These are phyloP conservation scores for Metschnikowia drakensbergensis DNA, from an alignment of 805 yeast genomes.

Conservation along the genomic window DNA sequence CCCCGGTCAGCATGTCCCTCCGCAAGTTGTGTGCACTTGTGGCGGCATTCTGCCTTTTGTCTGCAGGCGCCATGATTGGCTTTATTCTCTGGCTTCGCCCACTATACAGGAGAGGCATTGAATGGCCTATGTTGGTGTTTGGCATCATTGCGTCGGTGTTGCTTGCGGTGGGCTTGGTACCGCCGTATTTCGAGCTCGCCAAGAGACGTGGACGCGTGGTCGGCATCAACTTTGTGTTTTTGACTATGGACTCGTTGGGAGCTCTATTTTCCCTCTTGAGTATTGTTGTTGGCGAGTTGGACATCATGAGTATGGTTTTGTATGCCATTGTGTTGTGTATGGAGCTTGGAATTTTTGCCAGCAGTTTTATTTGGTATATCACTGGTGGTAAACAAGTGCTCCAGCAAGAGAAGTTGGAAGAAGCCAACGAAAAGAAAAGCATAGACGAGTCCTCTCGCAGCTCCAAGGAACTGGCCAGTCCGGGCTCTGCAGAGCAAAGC, in stretches of 20 bases:
- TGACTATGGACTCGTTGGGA: slow-evolving; percentile 73
- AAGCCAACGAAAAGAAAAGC: neutral
- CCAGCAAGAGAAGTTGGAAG: slow-evolving; percentile 22
- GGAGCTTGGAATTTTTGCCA: slow-evolving; percentile 71
- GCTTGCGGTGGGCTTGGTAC: slow-evolving; percentile 73
- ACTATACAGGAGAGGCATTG: slow-evolving; percentile 43
- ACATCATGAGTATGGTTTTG: slow-evolving; percentile 73
- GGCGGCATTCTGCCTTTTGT: slow-evolving; percentile 36
- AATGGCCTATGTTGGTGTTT: slow-evolving; percentile 77
- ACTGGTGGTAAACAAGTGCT: slow-evolving; percentile 28
- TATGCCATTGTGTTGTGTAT: slow-evolving; percentile 69
- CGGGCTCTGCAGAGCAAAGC: neutral
- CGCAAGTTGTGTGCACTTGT: slow-evolving; percentile 36
- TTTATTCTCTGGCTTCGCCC: slow-evolving; percentile 68
- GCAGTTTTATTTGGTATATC: slow-evolving; percentile 69
- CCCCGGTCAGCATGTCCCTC: slow-evolving; percentile 50
- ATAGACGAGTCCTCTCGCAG: neutral
- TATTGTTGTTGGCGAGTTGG: slow-evolving; percentile 55
- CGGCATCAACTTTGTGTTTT: slow-evolving; percentile 82
- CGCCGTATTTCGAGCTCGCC: slow-evolving; percentile 82
- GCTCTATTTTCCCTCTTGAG: slow-evolving; percentile 70
- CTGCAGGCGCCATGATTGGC: slow-evolving; percentile 58
- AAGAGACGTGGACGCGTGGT: slow-evolving; percentile 80
- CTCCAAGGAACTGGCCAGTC: neutral
- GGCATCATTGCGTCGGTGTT: slow-evolving; percentile 78